Evolutionary conservation across 1,284 basidiomycete species (phyloP), one percentile per base, ranked within the genome.

Genomic region (Xerocomus amazonicus): DNA sequence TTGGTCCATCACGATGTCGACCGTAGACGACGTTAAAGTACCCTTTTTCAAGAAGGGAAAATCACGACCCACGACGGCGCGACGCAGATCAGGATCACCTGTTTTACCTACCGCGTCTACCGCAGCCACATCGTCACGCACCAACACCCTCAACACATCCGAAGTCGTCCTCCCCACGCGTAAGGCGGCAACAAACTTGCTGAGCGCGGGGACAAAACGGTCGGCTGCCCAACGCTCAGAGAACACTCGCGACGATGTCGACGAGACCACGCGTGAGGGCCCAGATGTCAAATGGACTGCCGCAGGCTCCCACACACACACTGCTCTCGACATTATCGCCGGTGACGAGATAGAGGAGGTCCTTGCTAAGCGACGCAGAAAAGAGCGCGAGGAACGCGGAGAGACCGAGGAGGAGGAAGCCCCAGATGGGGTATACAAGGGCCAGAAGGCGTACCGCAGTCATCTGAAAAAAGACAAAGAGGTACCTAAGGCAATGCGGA

Each of bases 21-120:
- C 76, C 27, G 56, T 67, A 26, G 69, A 71, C 52, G 60, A 70
- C 50, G 59, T 78, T 8, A 79, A 75, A 42, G 84, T 92, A 0
- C 87, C 91, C 9, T 87, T 92, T 69, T 92, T 95, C 75, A 94
- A 88, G 70, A 94, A 92, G 70, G 83, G 84, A 34, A 87, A 84
- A 59, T 75, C 81, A 6, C 76, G 89, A 4, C 88, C 90, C 13
- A 77, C 83, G 9, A 86, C 87, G 0, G 68, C 76, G 12, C 79
- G 92, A 34, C 84, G 86, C 59, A 80, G 90, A 14, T 88, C 87
- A 0, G 57, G 73, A 12, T 67, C 74, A 6, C 59, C 59, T 38
- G 45, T 32, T 28, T 62, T 65, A 31, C 48, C 67, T 27, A 17
- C 48, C 56, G n/a, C 23, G 13, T 9, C 27, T 6, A 0, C 28